phyloP scores from a whole-genome alignment of 78 protist species.

The Polysphondylium violaceum region DNA sequence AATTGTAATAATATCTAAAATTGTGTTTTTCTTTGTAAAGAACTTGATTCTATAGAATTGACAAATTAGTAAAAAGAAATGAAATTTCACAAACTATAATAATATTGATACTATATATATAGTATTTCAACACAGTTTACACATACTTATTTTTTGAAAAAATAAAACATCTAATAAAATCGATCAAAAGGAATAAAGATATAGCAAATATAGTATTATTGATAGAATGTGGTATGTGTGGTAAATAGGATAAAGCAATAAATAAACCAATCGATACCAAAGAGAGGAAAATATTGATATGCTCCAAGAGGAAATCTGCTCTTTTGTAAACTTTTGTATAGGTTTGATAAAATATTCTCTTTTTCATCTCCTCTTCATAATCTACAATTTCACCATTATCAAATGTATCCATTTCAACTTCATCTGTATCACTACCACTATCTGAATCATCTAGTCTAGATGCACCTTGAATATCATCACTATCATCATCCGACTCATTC shows the following conservation, averaged over 20 bases:
- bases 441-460: background rate
- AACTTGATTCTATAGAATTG: slow-evolving; percentile 2
- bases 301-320: slow-evolving; percentile 48
- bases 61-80: slow-evolving; percentile 6
- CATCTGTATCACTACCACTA: background rate
- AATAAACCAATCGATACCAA: slow-evolving; percentile 55
- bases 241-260: slow-evolving; percentile 38
- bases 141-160: slow-evolving; percentile 68
- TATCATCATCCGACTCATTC: background rate
- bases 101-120: background rate
- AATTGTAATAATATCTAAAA: slow-evolving; percentile 57
- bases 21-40: slow-evolving; percentile 45
- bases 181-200: slow-evolving; percentile 35
- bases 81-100: background rate
- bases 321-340: slow-evolving; percentile 14
- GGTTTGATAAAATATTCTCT: slow-evolving; percentile 12
- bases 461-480: background rate
- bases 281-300: slow-evolving; percentile 30
- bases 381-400: slow-evolving; percentile 19
- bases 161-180: slow-evolving; percentile 53
- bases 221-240: background rate
- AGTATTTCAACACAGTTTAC: background rate
- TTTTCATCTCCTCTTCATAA: slow-evolving; percentile 24
- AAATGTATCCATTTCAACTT: slow-evolving; percentile 9
- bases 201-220: slow-evolving; percentile 11